Base-by-base conservation (phyloP, 164 flowering plant species). In the Magnolia kwangsiensis region DNA sequence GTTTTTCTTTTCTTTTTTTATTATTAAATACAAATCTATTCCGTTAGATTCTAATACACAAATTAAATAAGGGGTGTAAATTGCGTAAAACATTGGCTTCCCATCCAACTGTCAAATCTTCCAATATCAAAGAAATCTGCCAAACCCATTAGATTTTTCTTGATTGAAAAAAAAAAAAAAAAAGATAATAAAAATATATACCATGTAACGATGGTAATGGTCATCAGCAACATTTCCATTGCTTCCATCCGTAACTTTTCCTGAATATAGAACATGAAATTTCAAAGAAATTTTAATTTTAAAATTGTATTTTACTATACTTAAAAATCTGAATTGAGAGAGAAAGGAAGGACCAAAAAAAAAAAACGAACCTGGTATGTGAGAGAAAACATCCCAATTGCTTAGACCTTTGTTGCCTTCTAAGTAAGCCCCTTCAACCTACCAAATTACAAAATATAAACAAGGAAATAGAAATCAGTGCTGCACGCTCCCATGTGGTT, bases 371-470 rank as follows among this genome's bases (percentile, higher is more conserved):
- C 81, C 83, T 67, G 72, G 74, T n/a, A 76, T 68, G 50, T 73
- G 81, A 14, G 79, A 45, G 64, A 80, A 84, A 20, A 74, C 83
- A 67, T 84, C 87, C 87, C 87, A 84, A 71, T 84, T 84, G 82
- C 85, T 82, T 0, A 79, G 76, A 66, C 87, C 51, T 72, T 79
- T 82, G 71, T 80, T 73, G 50, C 75, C 85, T 76, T 76, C 80
- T 10, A 76, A 59, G 65, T 67, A 76, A 8, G 81, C 87, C 31
- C 87, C 87, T 81, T 84, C 87, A 50, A 82, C 73, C 87, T 84
- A 66, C 27, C 61, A 63, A 16, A 55, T 27, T 27, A 1, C 3
- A 16, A 55, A 55, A 55, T 16, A 16, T 11, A 16, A 55, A 37
- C 4, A 37, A 37, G 7, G 45, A 3, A 23, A 24, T 1, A 66